A percentile compares a stretch with the other conserved stretches of the same genome.
phyloP scores from a whole-genome alignment of 2,329 filamentous ascomycete species.

The Rutstroemia sp. region DNA sequence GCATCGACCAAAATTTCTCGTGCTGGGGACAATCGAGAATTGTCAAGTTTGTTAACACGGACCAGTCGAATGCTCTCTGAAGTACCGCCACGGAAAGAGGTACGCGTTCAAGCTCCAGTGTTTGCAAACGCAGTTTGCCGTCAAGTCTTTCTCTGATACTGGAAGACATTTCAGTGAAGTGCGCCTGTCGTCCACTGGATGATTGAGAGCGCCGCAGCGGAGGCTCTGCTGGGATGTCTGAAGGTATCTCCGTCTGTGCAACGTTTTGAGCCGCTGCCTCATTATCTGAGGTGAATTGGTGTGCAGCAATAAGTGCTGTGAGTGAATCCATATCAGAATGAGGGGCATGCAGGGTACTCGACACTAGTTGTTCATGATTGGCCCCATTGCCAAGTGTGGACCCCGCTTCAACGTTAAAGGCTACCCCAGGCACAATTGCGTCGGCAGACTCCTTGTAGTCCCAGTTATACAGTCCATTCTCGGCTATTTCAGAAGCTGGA shows the following conservation, averaged over 20 bases:
- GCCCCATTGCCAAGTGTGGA: conserved; percentile 8
- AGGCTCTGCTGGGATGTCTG: conserved; percentile 12
- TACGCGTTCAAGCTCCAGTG: conserved; percentile 67
- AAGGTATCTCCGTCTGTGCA: neutral
- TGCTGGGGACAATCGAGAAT: conserved; percentile 67
- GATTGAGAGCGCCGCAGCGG: conserved; percentile 22
- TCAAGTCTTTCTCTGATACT: conserved; percentile 37
- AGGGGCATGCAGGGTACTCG: conserved; percentile 10
- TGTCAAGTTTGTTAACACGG: conserved; percentile 61
- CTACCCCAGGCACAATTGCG: conserved; percentile 10
- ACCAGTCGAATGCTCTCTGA: conserved; percentile 67
- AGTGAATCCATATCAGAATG: conserved; percentile 25
- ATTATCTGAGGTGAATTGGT: conserved; percentile 13
- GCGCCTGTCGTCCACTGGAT: conserved; percentile 19
- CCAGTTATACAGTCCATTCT: neutral
- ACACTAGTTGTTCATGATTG: neutral
- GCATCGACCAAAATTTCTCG: conserved; percentile 66
- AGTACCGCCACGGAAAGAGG: conserved; percentile 66
- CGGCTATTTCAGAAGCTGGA: neutral
- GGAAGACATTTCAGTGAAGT: conserved; percentile 20
- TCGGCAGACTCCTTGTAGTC: conserved; percentile 10
- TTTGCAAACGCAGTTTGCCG: conserved; percentile 58
- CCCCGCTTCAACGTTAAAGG: conserved; percentile 15
- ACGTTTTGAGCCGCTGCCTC: conserved; percentile 1
- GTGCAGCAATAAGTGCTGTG: conserved; percentile 22